Evolutionary conservation across 164 flowering plant genomes (phyloP).

Genomic region (Vitis cinerea): DNA sequence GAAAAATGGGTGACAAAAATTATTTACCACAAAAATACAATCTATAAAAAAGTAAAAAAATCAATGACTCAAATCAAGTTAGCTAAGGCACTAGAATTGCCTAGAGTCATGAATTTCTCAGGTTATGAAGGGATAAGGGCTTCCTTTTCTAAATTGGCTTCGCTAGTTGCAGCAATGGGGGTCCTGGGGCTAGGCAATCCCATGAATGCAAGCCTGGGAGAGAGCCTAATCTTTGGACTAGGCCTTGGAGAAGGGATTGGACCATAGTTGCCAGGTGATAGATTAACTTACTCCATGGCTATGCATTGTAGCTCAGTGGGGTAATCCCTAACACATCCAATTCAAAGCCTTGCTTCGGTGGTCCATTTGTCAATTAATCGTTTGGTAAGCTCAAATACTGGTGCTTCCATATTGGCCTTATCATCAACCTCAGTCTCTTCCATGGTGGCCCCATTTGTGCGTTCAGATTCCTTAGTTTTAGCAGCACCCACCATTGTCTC

Average conservation of each 20-base stretch:
- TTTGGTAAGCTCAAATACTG: slow-evolving; percentile 11
- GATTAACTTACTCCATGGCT: slow-evolving; percentile 51
- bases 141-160: not conserved
- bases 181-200: slow-evolving; percentile 54
- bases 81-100: not conserved
- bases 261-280: slow-evolving; percentile 37
- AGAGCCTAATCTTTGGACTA: slow-evolving; percentile 63
- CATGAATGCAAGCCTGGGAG: slow-evolving; percentile 81
- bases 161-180: slow-evolving; percentile 13
- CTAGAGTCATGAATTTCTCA: not conserved
- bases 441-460: not conserved
- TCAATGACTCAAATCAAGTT: not conserved
- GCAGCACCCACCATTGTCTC: not conserved
- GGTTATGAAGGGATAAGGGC: not conserved
- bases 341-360: slow-evolving; percentile 43
- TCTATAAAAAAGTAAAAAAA: not conserved
- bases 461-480: not conserved
- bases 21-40: not conserved
- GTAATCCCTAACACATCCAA: slow-evolving; percentile 54
- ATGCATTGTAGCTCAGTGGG: slow-evolving; percentile 39
- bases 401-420: slow-evolving; percentile 4
- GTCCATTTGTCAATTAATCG: slow-evolving; percentile 38
- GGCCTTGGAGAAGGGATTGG: slow-evolving; percentile 72
- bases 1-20: not conserved
- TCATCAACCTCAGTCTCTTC: slow-evolving; percentile 1